Conservation (phyloP, 2,329 filamentous ascomycete species). For the Tetracladium maxilliforme region DNA sequence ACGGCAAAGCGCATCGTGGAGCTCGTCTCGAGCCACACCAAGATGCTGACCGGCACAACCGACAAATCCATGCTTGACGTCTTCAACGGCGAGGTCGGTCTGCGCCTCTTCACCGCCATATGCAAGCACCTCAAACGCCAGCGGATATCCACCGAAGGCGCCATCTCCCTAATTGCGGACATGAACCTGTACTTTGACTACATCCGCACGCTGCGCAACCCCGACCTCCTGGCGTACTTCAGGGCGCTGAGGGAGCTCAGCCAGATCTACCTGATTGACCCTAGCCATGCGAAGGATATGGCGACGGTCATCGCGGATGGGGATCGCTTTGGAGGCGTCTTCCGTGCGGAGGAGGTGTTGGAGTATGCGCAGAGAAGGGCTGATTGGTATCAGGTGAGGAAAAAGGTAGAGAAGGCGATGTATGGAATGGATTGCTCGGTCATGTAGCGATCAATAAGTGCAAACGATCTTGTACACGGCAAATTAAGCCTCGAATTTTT, state of each 20-base stretch:
- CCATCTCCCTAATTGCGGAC: slow-evolving; percentile 87
- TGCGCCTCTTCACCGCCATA: slow-evolving; percentile 78
- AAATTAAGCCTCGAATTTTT: no score
- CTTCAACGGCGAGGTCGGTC: slow-evolving; percentile 93
- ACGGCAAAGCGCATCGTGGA: slow-evolving; percentile 73
- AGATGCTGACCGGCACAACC: slow-evolving; percentile 85
- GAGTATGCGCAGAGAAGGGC: slow-evolving; percentile 89
- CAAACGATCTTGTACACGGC: no score
- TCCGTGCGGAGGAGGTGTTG: slow-evolving; percentile 90
- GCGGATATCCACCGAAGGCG: slow-evolving; percentile 76
- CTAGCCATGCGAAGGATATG: slow-evolving; percentile 80
- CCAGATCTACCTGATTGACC: slow-evolving; percentile 89
- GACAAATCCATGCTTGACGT: slow-evolving; percentile 98
- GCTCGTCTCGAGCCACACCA: slow-evolving; percentile 76
- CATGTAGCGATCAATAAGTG: no score
- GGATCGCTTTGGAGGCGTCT: slow-evolving; percentile 81
- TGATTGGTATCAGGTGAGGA: slow-evolving; percentile 87
- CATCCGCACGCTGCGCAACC: slow-evolving; percentile 67
- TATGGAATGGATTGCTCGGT: slow-evolving; percentile 80
- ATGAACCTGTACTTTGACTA: slow-evolving; percentile 90
- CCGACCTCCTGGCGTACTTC: slow-evolving; percentile 79
- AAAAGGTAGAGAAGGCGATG: slow-evolving; percentile 88
- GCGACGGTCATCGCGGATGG: slow-evolving; percentile 87
- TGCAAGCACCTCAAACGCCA: slow-evolving; percentile 98
- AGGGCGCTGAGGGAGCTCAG: slow-evolving; percentile 79